Evolutionary conservation across 2,329 filamentous ascomycete species (phyloP), one percentile per base, ranked within the genome.

Genomic region (Coniochaeta ligniaria): DNA sequence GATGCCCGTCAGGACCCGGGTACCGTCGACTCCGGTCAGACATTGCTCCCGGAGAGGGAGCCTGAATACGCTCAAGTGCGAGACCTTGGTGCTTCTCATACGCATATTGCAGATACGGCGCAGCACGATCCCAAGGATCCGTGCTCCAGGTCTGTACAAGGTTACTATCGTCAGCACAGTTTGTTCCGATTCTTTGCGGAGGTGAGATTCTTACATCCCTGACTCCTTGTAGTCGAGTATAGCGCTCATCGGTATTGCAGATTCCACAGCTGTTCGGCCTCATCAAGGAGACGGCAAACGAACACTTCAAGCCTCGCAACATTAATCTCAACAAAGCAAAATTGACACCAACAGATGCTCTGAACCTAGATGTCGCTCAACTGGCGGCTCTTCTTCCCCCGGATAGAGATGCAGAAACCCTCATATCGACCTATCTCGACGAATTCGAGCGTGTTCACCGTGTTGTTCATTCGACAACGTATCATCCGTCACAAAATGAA

Each of bases 381-480:
- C 58, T 65, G 2, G 62, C 66, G 31, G 31, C 7, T 17, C 56
- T 67, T 22, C 63, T 72, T 24, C 70, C 71, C 22, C 61, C 66
- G 4, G 66, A 65, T 57, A 61, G 64, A 5, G 69, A 70, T 26
- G 66, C 65, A 1, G 69, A 72, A 52, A 38, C 60, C 22, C 63
- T 73, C 16, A 63, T 73, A 52, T 63, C 64, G 14, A 65, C 69
- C 20, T 73, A 72, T 36, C 63, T 72, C 14, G 61, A 68, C 61
- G 64, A 70, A 31, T 64, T 70, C 38, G 71, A 72, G 63, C 69
- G 69, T 60, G 54, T 73, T 17, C 66, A 73, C 62, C 69, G 70
- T 38, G 61, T 66, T 14, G 57, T 68, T 35, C 66, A 67, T 59
- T 60, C 63, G 2, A 63, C 66, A 14, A 31, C 24, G 6, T 31